A percentile compares a stretch with the other conserved stretches of the same genome.
These are phyloP conservation scores for Trichosporon asahii DNA, from an alignment of 1,284 basidiomycete genomes.

Conservation along the genomic window DNA sequence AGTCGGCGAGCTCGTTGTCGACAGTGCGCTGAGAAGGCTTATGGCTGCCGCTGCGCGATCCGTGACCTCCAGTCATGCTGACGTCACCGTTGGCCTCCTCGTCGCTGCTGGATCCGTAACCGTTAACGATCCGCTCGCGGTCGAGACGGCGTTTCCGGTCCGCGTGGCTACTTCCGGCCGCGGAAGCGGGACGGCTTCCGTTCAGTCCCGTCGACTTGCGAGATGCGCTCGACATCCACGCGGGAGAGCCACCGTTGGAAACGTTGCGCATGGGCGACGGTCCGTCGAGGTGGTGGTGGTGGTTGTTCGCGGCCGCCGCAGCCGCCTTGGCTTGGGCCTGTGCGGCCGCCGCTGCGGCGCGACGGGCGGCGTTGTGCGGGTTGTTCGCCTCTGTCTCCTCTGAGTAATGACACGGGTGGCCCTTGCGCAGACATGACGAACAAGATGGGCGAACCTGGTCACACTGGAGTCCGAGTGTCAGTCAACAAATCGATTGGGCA, in stretches of 20 bases:
- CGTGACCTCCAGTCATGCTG: slow-evolving; percentile 11
- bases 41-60: slow-evolving; percentile 3
- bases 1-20: slow-evolving; percentile 32
- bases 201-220: slow-evolving; percentile 16
- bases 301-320: slow-evolving; percentile 1
- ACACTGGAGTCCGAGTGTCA: slow-evolving; percentile 28
- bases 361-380: slow-evolving; percentile 19
- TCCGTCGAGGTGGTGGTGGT: slow-evolving; percentile 11
- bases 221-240: slow-evolving; percentile 24
- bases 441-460: slow-evolving; percentile 43
- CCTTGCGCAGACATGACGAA: slow-evolving; percentile 40
- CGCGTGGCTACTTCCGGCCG: slow-evolving; percentile 18
- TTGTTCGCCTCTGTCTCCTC: slow-evolving; percentile 39
- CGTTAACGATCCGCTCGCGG: slow-evolving; percentile 37
- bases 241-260: slow-evolving; percentile 22
- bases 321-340: slow-evolving; percentile 9
- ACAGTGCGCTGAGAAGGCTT: slow-evolving; percentile 13
- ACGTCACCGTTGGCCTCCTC: slow-evolving; percentile 21
- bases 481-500: background rate
- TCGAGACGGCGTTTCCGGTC: slow-evolving; percentile 27
- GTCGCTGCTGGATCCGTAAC: slow-evolving; percentile 37
- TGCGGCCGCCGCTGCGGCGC: slow-evolving; percentile 9
- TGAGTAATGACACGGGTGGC: slow-evolving; percentile 38
- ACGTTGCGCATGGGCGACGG: background rate
- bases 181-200: slow-evolving; percentile 17